These are phyloP conservation scores for Mycena latifolia DNA, from an alignment of 768 basidiomycete species.

Conservation along the genomic window DNA sequence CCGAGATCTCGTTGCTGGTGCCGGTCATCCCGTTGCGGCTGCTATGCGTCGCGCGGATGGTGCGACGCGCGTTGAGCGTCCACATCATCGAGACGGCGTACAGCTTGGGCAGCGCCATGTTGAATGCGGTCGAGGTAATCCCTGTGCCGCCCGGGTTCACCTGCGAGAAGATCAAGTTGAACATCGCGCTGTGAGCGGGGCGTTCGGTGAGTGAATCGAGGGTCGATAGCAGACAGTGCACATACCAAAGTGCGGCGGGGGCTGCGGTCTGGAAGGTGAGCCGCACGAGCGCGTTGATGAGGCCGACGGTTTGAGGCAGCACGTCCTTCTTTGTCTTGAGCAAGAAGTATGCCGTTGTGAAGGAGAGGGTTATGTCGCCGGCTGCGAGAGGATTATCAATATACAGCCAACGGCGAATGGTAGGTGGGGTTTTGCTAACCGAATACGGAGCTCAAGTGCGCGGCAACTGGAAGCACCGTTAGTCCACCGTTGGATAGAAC, in stretches of 20 bases:
- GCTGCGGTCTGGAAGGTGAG: conserved; percentile 47
- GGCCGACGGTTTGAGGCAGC: conserved; percentile 44
- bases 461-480: background rate
- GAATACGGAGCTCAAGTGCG: conserved; percentile 11
- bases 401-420: no score
- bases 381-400: conserved; percentile 25
- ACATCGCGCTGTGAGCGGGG: conserved; percentile 40
- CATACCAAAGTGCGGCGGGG: conserved; percentile 47
- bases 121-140: conserved; percentile 45
- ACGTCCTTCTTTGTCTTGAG: conserved; percentile 43
- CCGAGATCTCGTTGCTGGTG: conserved; percentile 25
- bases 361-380: conserved; percentile 43
- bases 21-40: conserved; percentile 15
- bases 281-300: conserved; percentile 45
- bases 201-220: no score
- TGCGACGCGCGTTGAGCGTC: conserved; percentile 46
- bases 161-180: conserved; percentile 49
- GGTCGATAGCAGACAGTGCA: no score
- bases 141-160: conserved; percentile 38
- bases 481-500: no score
- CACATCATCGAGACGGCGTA: conserved; percentile 53
- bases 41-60: conserved; percentile 37
- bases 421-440: background rate
- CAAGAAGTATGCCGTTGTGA: conserved; percentile 44
- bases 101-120: conserved; percentile 45